Evolutionary conservation across 2,329 filamentous ascomycete species (phyloP).

Genomic region (Gliomastix tumulicola): DNA sequence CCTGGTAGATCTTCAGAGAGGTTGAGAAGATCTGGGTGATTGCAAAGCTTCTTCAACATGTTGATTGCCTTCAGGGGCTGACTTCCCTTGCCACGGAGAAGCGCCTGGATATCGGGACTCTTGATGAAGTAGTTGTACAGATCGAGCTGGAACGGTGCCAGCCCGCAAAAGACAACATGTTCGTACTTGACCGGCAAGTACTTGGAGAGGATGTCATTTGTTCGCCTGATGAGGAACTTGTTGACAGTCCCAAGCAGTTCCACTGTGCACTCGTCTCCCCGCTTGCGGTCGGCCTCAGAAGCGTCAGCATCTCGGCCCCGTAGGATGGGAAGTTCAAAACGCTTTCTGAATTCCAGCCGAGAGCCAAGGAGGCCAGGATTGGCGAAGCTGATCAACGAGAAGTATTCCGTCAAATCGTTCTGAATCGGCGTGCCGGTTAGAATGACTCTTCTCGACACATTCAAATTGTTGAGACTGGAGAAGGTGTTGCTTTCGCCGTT

Average conservation of each 20-base stretch:
- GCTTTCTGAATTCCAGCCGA: slow-evolving; percentile 84
- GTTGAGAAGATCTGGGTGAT: slow-evolving; percentile 89
- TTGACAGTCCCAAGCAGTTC: slow-evolving; percentile 85
- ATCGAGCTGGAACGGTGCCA: slow-evolving; percentile 85
- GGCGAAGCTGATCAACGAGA: slow-evolving; percentile 90
- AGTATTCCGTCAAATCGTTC: slow-evolving; percentile 98
- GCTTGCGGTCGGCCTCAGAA: slow-evolving; percentile 71
- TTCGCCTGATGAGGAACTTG: slow-evolving; percentile 96
- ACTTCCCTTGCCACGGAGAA: slow-evolving; percentile 88
- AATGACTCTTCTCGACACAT: slow-evolving; percentile 87
- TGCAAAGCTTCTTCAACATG: slow-evolving; percentile 96
- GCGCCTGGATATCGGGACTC: slow-evolving; percentile 86
- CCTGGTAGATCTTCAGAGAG: slow-evolving; percentile 79
- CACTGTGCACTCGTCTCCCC: slow-evolving; percentile 73
- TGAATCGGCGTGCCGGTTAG: slow-evolving; percentile 96
- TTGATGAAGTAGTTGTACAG: slow-evolving; percentile 97
- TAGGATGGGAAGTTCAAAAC: slow-evolving; percentile 87
- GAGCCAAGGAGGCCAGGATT: slow-evolving; percentile 90
- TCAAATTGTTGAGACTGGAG: slow-evolving; percentile 79
- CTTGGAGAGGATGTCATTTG: slow-evolving; percentile 96
- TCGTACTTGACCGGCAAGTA: slow-evolving; percentile 98
- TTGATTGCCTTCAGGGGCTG: slow-evolving; percentile 96
- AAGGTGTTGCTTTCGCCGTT: slow-evolving; percentile 97
- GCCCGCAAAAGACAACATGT: slow-evolving; percentile 95
- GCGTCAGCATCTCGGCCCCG: slow-evolving; percentile 87